phyloP scores from a whole-genome alignment of 179 eudicot genomes.

The Silene vulgaris region DNA sequence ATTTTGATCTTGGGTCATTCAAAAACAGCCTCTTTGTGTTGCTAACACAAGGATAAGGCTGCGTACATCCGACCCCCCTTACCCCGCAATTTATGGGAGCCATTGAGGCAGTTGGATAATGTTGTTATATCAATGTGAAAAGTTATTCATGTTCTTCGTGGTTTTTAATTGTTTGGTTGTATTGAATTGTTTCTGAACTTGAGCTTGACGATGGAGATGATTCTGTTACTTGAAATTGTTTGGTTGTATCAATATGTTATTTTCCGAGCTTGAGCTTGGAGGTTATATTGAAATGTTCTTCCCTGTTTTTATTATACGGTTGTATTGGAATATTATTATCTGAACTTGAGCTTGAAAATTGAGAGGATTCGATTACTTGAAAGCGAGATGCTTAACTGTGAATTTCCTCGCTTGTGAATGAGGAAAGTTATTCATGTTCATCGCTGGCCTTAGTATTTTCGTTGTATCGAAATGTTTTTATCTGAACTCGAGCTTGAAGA shows the following conservation, averaged over 20 bases:
- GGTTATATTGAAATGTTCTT: background rate
- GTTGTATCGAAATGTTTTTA: background rate
- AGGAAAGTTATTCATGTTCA: background rate
- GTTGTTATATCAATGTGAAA: background rate
- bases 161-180: background rate
- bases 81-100: no score
- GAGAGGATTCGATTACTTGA: background rate
- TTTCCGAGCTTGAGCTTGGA: background rate
- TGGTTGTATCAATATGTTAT: background rate
- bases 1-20: no score
- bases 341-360: background rate
- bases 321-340: background rate
- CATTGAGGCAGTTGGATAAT: no score
- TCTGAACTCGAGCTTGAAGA: conserved; percentile 1
- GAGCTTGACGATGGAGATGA: background rate
- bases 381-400: background rate
- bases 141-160: background rate
- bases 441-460: background rate
- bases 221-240: background rate
- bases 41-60: no score
- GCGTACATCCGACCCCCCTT: no score
- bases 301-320: background rate
- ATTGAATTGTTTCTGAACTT: background rate
- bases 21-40: no score
- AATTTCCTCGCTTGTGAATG: background rate